A percentile compares a stretch with the other conserved stretches of the same genome.
Conservation (phyloP, 768 basidiomycete genomes). For the Favolaschia claudopus region DNA sequence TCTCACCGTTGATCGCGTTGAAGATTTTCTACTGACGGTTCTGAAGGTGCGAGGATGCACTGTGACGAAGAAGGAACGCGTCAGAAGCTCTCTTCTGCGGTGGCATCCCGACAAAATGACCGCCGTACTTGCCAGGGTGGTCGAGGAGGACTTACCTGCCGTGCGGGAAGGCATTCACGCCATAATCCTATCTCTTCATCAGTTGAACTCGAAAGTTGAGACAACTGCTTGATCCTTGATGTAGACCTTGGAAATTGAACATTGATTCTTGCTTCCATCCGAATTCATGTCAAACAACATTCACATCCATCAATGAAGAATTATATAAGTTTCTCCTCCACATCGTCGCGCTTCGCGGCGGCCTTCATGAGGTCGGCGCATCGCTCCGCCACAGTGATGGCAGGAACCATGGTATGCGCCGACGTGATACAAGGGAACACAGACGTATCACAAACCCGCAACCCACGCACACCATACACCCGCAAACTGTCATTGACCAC, state of each 20-base stretch:
- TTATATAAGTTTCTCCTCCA: no score
- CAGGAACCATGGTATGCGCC: slow-evolving; percentile 40
- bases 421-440: slow-evolving; percentile 39
- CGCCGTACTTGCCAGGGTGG: slow-evolving; percentile 49
- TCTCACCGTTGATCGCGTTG: slow-evolving; percentile 49
- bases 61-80: slow-evolving; percentile 56
- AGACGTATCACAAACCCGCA: slow-evolving; percentile 48
- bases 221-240: background rate
- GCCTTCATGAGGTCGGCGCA: slow-evolving; percentile 38
- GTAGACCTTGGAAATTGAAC: no score
- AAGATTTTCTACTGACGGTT: slow-evolving; percentile 58
- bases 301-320: no score
- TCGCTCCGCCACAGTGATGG: slow-evolving; percentile 40
- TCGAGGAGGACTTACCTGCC: slow-evolving; percentile 50
- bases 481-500: slow-evolving; percentile 53
- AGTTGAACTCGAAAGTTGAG: slow-evolving; percentile 34
- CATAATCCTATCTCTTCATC: slow-evolving; percentile 46
- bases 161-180: slow-evolving; percentile 56
- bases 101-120: slow-evolving; percentile 77
- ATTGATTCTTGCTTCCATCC: no score
- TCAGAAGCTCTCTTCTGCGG: slow-evolving; percentile 66
- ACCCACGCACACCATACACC: slow-evolving; percentile 52
- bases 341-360: no score
- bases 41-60: slow-evolving; percentile 50
- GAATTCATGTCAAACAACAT: no score